phyloP scores from a whole-genome alignment of 139 green algal genomes.

The Monoraphidium neglectum region DNA sequence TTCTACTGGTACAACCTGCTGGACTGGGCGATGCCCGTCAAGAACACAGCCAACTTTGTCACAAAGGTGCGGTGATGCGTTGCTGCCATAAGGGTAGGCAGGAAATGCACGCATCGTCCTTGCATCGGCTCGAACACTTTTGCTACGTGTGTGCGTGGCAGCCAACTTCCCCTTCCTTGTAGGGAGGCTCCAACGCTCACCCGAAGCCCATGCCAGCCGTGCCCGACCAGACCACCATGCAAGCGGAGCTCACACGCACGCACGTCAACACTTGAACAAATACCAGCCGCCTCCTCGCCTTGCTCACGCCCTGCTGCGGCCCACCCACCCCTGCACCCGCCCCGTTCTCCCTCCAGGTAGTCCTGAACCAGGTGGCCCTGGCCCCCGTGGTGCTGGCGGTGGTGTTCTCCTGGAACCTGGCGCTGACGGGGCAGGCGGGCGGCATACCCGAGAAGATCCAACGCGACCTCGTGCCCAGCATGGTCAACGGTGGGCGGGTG shows the following conservation, averaged over 20 bases:
- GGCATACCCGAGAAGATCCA: constrained; percentile 63
- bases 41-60: constrained; percentile 59
- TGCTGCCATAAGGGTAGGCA: background rate
- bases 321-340: background rate
- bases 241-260: background rate
- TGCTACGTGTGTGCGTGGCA: background rate
- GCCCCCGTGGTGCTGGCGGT: constrained; percentile 64
- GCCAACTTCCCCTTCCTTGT: background rate
- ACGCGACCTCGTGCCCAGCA: constrained; percentile 61
- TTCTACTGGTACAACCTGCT: constrained; percentile 73
- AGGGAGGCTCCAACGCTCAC: background rate
- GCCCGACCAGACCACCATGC: background rate
- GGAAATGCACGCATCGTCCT: background rate
- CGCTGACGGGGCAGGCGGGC: constrained; percentile 40
- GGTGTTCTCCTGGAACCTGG: constrained; percentile 80
- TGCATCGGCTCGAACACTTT: background rate
- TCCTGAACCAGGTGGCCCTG: constrained; percentile 74
- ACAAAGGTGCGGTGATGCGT: constrained; percentile 45
- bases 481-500: constrained; percentile 39
- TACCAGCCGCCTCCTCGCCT: too few species aligned
- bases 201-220: background rate
- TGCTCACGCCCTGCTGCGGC: too few species aligned
- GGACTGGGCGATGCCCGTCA: constrained; percentile 53
- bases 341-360: constrained; percentile 38
- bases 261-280: background rate